These are phyloP conservation scores for Leucocoprinus leucothites DNA, from an alignment of 768 basidiomycete species.

Conservation along the genomic window DNA sequence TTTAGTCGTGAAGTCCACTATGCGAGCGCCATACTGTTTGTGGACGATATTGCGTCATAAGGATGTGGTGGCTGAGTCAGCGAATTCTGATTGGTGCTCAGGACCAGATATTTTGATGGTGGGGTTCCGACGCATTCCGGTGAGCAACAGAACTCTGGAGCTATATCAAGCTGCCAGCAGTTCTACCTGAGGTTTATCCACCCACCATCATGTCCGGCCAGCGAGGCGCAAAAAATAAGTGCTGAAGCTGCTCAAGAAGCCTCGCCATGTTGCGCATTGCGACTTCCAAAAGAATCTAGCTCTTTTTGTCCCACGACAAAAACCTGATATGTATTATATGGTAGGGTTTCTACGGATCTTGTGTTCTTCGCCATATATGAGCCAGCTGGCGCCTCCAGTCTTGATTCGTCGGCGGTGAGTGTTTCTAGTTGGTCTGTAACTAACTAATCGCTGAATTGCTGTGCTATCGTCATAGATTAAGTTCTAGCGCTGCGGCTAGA, in stretches of 20 bases:
- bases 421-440: too few species aligned
- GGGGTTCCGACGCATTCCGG: background rate
- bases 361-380: too few species aligned
- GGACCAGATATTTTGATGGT: background rate
- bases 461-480: too few species aligned
- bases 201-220: background rate
- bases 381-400: too few species aligned
- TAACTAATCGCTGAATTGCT: too few species aligned
- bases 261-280: background rate
- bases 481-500: background rate
- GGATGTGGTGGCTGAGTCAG: background rate
- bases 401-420: too few species aligned
- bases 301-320: background rate
- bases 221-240: background rate
- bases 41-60: too few species aligned
- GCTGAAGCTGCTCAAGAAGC: background rate
- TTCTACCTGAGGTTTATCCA: background rate
- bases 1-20: too few species aligned
- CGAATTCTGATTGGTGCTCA: background rate
- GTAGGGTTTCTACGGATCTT: background rate
- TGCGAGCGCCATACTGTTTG: too few species aligned
- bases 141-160: too few species aligned
- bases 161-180: background rate
- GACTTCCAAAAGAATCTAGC: background rate
- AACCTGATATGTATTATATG: background rate